Conservation (phyloP, 306 rosid genomes). For the Begonia peltatifolia region DNA sequence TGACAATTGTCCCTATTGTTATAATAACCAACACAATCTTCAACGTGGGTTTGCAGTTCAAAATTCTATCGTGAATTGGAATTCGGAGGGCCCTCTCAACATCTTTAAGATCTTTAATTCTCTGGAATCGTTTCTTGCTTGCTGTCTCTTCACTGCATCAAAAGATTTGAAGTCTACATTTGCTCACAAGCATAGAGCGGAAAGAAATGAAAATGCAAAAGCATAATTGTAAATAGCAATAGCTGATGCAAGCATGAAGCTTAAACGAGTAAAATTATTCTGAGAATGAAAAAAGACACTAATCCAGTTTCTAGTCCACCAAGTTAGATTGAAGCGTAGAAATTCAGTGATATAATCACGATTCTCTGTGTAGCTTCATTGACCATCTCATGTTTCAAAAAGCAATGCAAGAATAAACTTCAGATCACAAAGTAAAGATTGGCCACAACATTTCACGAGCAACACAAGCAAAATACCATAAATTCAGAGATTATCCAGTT, state of each 20-base stretch:
- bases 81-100: slow-evolving; percentile 33
- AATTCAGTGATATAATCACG: too few relatives aligned
- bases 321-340: too few relatives aligned
- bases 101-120: slow-evolving; percentile 51
- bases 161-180: slow-evolving; percentile 6
- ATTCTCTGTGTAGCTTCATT: too few relatives aligned
- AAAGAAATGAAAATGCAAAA: slow-evolving; percentile 10
- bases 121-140: slow-evolving; percentile 53
- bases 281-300: too few relatives aligned
- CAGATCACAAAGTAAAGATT: not conserved
- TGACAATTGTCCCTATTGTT: slow-evolving; percentile 47
- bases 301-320: too few relatives aligned
- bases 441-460: not conserved
- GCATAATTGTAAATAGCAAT: slow-evolving; percentile 8
- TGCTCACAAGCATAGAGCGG: not conserved
- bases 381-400: not conserved
- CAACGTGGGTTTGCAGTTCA: slow-evolving; percentile 55
- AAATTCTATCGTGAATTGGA: slow-evolving; percentile 22
- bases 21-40: slow-evolving; percentile 47
- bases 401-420: not conserved
- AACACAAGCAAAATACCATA: too few relatives aligned
- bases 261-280: not conserved
- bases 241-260: slow-evolving; percentile 5
- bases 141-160: slow-evolving; percentile 52
- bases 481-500: too few relatives aligned